phyloP scores from a whole-genome alignment of 441 rosid species.

The Lagerstroemia fauriei region DNA sequence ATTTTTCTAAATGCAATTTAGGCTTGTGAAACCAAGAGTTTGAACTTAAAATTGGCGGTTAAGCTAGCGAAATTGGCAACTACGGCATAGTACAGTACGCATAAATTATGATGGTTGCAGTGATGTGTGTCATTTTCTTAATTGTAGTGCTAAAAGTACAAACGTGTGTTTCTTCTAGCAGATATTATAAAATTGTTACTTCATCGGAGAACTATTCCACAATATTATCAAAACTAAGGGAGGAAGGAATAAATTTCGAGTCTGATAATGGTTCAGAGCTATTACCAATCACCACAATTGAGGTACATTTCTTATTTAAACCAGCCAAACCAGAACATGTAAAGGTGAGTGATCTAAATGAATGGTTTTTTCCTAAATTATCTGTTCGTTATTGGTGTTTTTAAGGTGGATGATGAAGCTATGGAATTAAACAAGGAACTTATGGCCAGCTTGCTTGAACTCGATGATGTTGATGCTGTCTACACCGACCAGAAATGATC shows the following conservation, averaged over 20 bases:
- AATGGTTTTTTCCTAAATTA: not conserved
- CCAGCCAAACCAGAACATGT: not conserved
- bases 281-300: conserved; percentile 64
- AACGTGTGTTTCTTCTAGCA: conserved; percentile 31
- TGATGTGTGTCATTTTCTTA: not conserved
- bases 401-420: conserved; percentile 85
- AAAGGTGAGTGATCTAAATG: not conserved
- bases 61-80: not conserved
- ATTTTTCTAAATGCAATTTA: not conserved
- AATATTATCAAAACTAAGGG: conserved; percentile 62
- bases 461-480: conserved; percentile 86
- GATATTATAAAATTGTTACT: conserved; percentile 77
- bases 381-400: not conserved
- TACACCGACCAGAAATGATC: conserved; percentile 69
- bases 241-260: conserved; percentile 73
- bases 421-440: conserved; percentile 84
- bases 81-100: not conserved
- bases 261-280: conserved; percentile 92
- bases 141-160: not conserved
- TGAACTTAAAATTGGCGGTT: not conserved
- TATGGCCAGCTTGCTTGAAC: conserved; percentile 70
- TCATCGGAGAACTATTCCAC: conserved; percentile 65
- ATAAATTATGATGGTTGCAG: not conserved
- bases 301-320: conserved; percentile 43
- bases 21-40: not conserved